Base-by-base conservation (phyloP, 257 asterid genomes). In the Nicotiana obtusifolia region DNA sequence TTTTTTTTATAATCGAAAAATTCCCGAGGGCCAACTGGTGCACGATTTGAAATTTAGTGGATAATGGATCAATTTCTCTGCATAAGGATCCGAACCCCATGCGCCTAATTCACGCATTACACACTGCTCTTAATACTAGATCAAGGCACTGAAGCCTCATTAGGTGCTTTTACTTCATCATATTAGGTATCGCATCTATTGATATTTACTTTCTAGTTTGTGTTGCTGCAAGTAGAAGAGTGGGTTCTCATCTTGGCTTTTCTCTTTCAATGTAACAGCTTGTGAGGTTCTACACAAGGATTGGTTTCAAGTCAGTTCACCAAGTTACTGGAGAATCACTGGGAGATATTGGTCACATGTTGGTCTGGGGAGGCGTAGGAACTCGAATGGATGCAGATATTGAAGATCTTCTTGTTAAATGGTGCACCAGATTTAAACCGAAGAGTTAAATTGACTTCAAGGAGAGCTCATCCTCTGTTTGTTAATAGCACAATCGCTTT, bases 341-440 rank as follows among this genome's bases (percentile, higher is more conserved):
- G 13, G 91, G 93, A 37, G 98, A 95, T 87, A 4, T 87, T 41
- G 84, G 86, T 16, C 95, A 95, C 89, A 92, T 90, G 98, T 80
- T 95, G 64, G 90, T 93, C 13, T 95, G 99, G 99, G 99, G 98
- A 67, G 99, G 99, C n/a, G 89, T 92, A 37, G 99, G 99, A 7
- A 95, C 99, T 52, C 85, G 97, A 60, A 95, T 95, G 99, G 97
- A 94, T 85, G 99, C 97, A 28, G 54, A 84, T 28, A 37, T 93
- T 65, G 87, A 91, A 77, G 78, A 89, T 16, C 99, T 95, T 73
- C 88, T 95, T 82, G 64, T 90, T 82, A 93, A 90, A 86, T 95
- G 99, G 99, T 91, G 96, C 81, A 82, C 96, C 49, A 92, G 97
- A 86, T 93, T 95, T 86, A 95, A 64, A 66, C 31, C 85, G 9